Evolutionary conservation across 176 grass and related monocot genomes (phyloP), one percentile per base, ranked within the genome.

Genomic region (Hordeum marinum): DNA sequence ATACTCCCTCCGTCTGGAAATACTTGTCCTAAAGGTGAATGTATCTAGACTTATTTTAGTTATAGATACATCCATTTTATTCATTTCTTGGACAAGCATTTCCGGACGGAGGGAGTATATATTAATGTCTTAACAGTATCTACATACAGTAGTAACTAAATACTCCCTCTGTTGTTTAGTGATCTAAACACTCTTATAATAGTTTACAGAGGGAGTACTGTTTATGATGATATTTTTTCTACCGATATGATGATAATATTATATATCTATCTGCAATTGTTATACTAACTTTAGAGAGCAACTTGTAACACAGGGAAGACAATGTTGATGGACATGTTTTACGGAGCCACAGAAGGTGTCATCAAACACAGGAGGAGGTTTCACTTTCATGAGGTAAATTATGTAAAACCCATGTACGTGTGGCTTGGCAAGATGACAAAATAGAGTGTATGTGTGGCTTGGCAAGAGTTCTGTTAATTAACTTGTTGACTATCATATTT

Each of bases 311-410:
- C 58, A 98, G 91, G 96, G 3, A 98, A 98, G 89, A 98, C 96
- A 73, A 98, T 98, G 96, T 52, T 98, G 77, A 98, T 98, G 93
- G 96, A 95, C 84, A 95, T 98, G 93, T 94, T 98, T 82, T 98
- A 95, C 71, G 84, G 89, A 77, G 87, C 96, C 39, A 98, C 89
- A 23, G 76, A 94, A 92, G 91, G 89, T 89, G 85, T 95, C 46
- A 85, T 98, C 87, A 95, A 95, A 72, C 93, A 95, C 72, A 86
- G 89, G 85, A 92, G 91, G 39, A 83, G 96, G 50, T 95, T 95
- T 90, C 96, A 95, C 66, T 98, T 98, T 89, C 96, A 98, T 48
- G 96, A 98, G 96, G 95, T 95, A 77, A 89, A n/a, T 85, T 31
- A n/a, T 58, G 40, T 45, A 52, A 1, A 68, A 73, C 17, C 65